Evolutionary conservation across 1,139 yeast genomes (phyloP), one percentile per base, ranked within the genome.

Genomic region (Nakaseomyces nivariensis): DNA sequence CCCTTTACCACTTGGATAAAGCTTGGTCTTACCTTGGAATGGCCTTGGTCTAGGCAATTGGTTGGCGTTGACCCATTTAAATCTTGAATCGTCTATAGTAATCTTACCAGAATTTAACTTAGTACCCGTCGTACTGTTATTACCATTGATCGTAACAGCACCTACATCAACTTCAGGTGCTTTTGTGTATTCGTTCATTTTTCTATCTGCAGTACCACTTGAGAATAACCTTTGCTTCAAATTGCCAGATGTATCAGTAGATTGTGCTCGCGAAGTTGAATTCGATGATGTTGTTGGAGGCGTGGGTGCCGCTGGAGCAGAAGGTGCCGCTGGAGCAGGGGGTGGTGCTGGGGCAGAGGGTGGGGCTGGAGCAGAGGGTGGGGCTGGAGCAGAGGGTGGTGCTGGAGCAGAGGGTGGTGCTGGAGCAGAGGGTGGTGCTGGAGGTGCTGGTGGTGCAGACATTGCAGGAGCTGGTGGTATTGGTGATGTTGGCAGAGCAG

Each of bases 1-100:
- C 2, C 98, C 98, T 62, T 97, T 78, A 6, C 98, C 97, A 70
- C 96, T 87, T 11, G 97, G 97, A 68, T 92, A 92, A 57, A 88
- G 71, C 65, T 90, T 89, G 51, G 76, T 76, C 49, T 74, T 76
- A 10, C 80, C 84, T 49, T 79, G 82, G 60, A 85, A 86, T 51
- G 78, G 74, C 58, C 97, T 74, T 13, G 97, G 97, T 58, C 79
- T 79, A 0, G 98, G 97, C 48, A 92, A 72, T 26, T 87, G 83
- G 48, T 71, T 70, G 29, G 79, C 75, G 64, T 86, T 85, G 11
- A 71, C 67, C 71, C 90, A 92, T 59, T 75, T 79, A 72, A 83
- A 92, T 57, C 94, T 72, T 22, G 79, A 70, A 62, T 88, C 96
- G 57, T 87, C 90, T 52, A 89, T 85, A 5, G 64, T 68, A 1